Base-by-base conservation (phyloP, 306 rosid genomes). In the Acacia confusa region DNA sequence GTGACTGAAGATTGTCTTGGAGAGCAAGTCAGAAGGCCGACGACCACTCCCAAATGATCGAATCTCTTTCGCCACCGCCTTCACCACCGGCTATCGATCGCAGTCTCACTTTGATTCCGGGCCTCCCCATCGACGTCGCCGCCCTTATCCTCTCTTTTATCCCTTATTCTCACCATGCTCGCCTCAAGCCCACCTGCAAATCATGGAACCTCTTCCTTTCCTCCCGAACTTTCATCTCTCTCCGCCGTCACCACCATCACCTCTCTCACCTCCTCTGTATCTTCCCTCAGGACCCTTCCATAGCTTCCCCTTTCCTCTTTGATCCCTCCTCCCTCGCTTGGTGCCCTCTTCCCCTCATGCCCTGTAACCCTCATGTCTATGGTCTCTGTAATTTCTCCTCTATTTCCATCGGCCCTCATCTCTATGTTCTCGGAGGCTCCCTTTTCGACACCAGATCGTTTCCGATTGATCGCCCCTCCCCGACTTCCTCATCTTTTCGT, bases 401-500 rank as follows among this genome's bases (percentile, higher is more conserved):
- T 19, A 20, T 95, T n/a, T 67, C 94, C 1, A 20, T 91, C 15
- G 92, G 92, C 6, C 85, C 89, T 24, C 78, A 85, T 76, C 80
- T 95, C 80, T 91, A 88, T 63, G 89, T 93, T 9, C 78, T 95
- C 76, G 97, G 99, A 0, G 99, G 97, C 0, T 92, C 99, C n/a
- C 86, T 88, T 45, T 93, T 95, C 71, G 99, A 95, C 76, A 84
- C 97, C 6, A 92, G 99, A 24, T 95, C 99, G 12, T 95, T 87
- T 77, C 99, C 99, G 8, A 87, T 95, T 38, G 88, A 91, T 58
- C 97, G 94, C 2, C 98, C 98, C 16, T 79, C 95, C 2, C 82
- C 97, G 0, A 82, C 97, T 2, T 66, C 90, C 2, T 55, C 91
- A 1, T 83, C 87, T 10, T 90, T 87, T 70, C 88, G 97, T 13